These are phyloP conservation scores for Talaromyces rugulosus DNA, from an alignment of 2,329 filamentous ascomycete genomes.

Conservation along the genomic window DNA sequence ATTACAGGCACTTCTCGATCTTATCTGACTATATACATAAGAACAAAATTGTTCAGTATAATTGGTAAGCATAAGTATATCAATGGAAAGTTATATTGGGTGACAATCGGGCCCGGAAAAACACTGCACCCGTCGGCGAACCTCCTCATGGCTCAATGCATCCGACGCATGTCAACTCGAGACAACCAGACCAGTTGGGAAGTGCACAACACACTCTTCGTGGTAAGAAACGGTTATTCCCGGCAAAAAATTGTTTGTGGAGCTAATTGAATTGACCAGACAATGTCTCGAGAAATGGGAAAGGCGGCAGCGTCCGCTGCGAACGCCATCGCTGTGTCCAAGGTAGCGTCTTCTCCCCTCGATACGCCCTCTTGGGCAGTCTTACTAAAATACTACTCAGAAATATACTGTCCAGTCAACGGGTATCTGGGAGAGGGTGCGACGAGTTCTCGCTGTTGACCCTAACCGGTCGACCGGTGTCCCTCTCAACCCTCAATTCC, in stretches of 20 bases:
- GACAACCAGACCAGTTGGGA: slow-evolving; percentile 5
- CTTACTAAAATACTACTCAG: slow-evolving; percentile 47
- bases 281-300: slow-evolving; percentile 33
- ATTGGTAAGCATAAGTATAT: background rate
- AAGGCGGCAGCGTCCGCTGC: slow-evolving; percentile 37
- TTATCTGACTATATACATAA: background rate
- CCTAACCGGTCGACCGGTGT: slow-evolving; percentile 85
- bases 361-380: background rate
- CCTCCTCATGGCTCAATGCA: slow-evolving; percentile 1
- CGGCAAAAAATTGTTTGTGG: background rate
- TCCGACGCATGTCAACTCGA: slow-evolving; percentile 1
- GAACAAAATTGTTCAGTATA: background rate
- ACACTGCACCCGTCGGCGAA: background rate
- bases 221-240: background rate
- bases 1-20: background rate
- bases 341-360: slow-evolving; percentile 26
- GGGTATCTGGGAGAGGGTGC: slow-evolving; percentile 82
- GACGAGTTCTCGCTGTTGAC: slow-evolving; percentile 74
- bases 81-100: background rate
- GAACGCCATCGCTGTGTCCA: slow-evolving; percentile 31
- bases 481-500: slow-evolving; percentile 88
- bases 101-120: slow-evolving; percentile 9
- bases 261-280: slow-evolving; percentile 12
- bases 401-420: slow-evolving; percentile 94
- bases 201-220: background rate